Evolutionary conservation across 345 rosid genomes (phyloP), one percentile per base, ranked within the genome.

Genomic region (Pugionium dolabratum): DNA sequence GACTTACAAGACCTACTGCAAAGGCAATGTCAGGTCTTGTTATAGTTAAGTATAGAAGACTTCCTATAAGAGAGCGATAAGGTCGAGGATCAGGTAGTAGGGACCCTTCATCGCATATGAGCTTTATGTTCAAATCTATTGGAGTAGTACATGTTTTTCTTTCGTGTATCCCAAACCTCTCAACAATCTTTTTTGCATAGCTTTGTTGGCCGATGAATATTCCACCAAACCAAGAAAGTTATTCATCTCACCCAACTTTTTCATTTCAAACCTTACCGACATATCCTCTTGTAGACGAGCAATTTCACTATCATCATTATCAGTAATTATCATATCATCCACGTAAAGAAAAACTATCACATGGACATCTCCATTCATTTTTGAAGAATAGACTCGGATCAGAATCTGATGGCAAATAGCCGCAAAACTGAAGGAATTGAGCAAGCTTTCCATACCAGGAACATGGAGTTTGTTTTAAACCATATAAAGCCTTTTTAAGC

Each of bases 381-480:
- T 18, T 18, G 18, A 18, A 18, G 18, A 18, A 18, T 18, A 18
- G 18, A 18, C 18, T 18, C 18, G 18, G 18, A 18, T 18, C 18
- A 18, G 18, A 18, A 18, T 18, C 18, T 18, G 18, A 18, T 18
- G 56, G 27, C n/a, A 0, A 8, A 49, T 36, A 64, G 0, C 68
- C 58, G 30, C 29, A 64, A 49, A 64, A 49, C 2, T 36, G 10
- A 47, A 64, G 18, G 3, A 18, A 18, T 18, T 18, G 59, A 64
- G 48, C 48, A 64, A 64, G 18, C 36, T 64, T 64, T 26, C 68
- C 58, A 6, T 64, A 64, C 58, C 68, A 50, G 5, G 48, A 28
- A 48, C 36, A 10, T 8, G 37, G 67, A 49, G 67, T 46, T 63
- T 63, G 57, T 46, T 63, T 48, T n/a, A 63, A 37, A 7, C 47